Evolutionary conservation across 2,329 filamentous ascomycete genomes (phyloP).

Genomic region (Raffaelea deltoideospora): DNA sequence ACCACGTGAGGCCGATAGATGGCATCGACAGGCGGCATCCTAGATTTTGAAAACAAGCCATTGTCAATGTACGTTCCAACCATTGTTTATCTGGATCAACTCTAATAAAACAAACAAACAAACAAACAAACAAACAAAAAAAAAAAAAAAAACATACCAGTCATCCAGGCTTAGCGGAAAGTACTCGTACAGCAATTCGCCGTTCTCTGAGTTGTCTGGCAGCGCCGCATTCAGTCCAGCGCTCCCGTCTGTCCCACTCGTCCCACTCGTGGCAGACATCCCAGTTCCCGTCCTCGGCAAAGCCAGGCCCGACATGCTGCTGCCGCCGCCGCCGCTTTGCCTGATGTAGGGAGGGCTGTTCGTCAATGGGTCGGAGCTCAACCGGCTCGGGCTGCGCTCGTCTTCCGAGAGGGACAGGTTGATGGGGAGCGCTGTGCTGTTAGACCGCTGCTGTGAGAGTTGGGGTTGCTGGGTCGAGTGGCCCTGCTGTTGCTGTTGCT

Average conservation of each 20-base stretch:
- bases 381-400: conserved; percentile 38
- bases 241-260: background rate
- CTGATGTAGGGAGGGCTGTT: conserved; percentile 25
- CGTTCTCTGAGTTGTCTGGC: conserved; percentile 46
- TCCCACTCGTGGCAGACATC: too few relatives aligned
- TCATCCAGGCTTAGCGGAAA: conserved; percentile 85
- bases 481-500: conserved; percentile 7
- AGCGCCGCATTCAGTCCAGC: conserved; percentile 14
- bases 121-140: background rate
- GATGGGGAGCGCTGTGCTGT: conserved; percentile 21
- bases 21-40: conserved; percentile 78
- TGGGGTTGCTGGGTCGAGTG: background rate
- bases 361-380: conserved; percentile 24
- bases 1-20: conserved; percentile 87
- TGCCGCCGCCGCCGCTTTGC: conserved; percentile 8
- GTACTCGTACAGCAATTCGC: conserved; percentile 83
- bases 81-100: background rate
- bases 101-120: background rate
- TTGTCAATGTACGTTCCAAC: background rate
- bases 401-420: conserved; percentile 45
- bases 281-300: background rate
- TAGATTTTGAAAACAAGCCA: conserved; percentile 17
- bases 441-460: conserved; percentile 6
- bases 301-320: background rate
- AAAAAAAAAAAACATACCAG: conserved; percentile 35